phyloP scores from a whole-genome alignment of 768 basidiomycete genomes.

The Glaciozyma martinii region DNA sequence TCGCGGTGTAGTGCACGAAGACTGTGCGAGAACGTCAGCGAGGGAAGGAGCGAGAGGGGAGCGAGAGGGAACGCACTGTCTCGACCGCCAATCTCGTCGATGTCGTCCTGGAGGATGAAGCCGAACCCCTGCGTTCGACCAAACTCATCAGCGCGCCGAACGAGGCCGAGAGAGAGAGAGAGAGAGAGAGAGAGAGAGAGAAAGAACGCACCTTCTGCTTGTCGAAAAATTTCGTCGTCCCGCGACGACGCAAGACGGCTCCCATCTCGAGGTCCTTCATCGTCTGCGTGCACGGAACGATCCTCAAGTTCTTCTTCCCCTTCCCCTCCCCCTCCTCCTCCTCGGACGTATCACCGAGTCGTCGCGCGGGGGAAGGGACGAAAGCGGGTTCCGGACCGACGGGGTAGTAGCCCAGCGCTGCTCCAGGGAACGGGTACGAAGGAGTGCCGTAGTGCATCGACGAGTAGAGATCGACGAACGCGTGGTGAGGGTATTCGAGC shows the following conservation, averaged over 20 bases:
- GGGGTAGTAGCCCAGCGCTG: too few relatives aligned
- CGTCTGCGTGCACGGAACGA: not conserved
- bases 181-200: too few relatives aligned
- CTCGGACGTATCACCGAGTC: too few relatives aligned
- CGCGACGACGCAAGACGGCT: not conserved
- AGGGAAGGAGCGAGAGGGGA: not conserved
- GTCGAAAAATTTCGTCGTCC: slow-evolving; percentile 10
- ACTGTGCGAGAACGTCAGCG: not conserved
- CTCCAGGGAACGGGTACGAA: too few relatives aligned
- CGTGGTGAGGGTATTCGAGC: too few relatives aligned
- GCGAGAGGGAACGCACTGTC: not conserved
- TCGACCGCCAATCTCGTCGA: not conserved
- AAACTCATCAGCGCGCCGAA: not conserved
- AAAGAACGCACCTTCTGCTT: not conserved
- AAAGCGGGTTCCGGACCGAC: too few relatives aligned
- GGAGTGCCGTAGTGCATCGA: too few relatives aligned
- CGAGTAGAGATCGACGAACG: too few relatives aligned
- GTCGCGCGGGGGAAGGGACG: too few relatives aligned
- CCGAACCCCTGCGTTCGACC: not conserved
- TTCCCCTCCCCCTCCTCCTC: too few relatives aligned
- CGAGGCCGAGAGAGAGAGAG: not conserved
- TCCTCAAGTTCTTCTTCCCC: too few relatives aligned
- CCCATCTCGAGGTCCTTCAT: not conserved
- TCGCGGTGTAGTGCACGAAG: not conserved
- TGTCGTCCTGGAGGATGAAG: slow-evolving; percentile 10